Evolutionary conservation across 2,329 filamentous ascomycete species (phyloP).

Genomic region (Penicillium fuscoglaucum): DNA sequence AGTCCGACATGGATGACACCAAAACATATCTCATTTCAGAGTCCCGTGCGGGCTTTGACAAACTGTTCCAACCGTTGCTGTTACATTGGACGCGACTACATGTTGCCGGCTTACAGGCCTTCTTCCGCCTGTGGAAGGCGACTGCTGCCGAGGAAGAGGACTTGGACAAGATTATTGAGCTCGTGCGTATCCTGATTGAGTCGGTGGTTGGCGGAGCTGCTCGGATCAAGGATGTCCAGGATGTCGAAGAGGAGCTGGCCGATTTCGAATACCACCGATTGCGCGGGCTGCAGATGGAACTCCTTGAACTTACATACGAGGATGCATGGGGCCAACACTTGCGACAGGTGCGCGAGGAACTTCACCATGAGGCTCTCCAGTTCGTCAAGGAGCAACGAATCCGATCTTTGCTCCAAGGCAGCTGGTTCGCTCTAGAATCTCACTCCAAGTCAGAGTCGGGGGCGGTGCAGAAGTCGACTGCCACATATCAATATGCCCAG

Average conservation of each 20-base stretch:
- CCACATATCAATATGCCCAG: constrained; percentile 77
- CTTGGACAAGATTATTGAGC: constrained; percentile 88
- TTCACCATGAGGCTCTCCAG: constrained; percentile 86
- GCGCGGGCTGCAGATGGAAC: constrained; percentile 87
- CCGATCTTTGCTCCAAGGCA: constrained; percentile 80
- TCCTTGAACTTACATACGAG: constrained; percentile 87
- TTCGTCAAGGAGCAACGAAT: constrained; percentile 98
- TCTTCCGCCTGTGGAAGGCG: constrained; percentile 89
- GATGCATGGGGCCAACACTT: constrained; percentile 92
- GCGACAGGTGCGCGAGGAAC: constrained; percentile 83
- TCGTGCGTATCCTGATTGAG: constrained; percentile 86
- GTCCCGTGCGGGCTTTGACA: constrained; percentile 75
- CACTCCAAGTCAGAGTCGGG: constrained; percentile 51
- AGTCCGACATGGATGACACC: constrained; percentile 73
- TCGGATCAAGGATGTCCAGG: constrained; percentile 78
- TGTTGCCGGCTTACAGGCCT: constrained; percentile 78
- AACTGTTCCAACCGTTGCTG: constrained; percentile 80
- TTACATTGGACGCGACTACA: constrained; percentile 93
- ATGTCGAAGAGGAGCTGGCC: constrained; percentile 84
- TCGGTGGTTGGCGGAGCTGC: constrained; percentile 81
- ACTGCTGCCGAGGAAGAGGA: constrained; percentile 83
- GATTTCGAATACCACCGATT: constrained; percentile 79
- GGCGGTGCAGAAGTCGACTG: constrained; percentile 45
- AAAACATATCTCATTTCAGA: constrained; percentile 75
- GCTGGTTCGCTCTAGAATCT: constrained; percentile 72